These are phyloP conservation scores for Skeletonema marinoi DNA, from an alignment of 108 stramenopile genomes.

Conservation along the genomic window DNA sequence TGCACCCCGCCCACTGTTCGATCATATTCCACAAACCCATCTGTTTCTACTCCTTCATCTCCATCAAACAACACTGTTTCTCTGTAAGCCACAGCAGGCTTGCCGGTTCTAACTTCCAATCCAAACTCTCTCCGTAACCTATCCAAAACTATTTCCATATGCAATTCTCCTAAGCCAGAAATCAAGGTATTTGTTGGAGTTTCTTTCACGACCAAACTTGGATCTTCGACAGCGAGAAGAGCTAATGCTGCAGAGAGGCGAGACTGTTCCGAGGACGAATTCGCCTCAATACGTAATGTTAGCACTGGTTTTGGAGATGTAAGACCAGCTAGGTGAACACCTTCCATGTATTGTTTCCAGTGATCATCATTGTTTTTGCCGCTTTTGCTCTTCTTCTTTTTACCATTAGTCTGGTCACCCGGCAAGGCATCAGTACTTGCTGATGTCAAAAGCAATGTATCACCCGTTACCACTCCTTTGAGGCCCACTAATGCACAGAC, in stretches of 20 bases:
- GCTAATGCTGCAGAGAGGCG: constrained; percentile 66
- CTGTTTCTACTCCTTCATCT: constrained; percentile 61
- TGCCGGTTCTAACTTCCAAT: constrained; percentile 69
- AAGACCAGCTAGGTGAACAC: constrained; percentile 71
- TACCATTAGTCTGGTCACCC: constrained; percentile 6
- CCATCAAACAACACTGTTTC: constrained; percentile 62
- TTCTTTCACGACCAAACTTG: constrained; percentile 83
- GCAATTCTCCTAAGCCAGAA: constrained; percentile 87
- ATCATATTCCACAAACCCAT: constrained; percentile 75
- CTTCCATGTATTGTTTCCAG: constrained; percentile 52
- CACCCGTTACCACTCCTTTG: constrained; percentile 83
- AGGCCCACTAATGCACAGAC: constrained; percentile 90
- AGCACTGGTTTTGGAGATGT: constrained; percentile 87
- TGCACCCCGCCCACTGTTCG: constrained; percentile 77
- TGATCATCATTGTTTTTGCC: constrained; percentile 29
- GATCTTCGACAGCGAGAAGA: constrained; percentile 83
- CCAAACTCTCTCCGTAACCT: constrained; percentile 77
- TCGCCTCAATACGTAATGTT: constrained; percentile 83
- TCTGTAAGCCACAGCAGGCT: constrained; percentile 82
- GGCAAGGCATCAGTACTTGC: constrained; percentile 12
- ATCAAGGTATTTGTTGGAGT: constrained; percentile 75
- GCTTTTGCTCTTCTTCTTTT: constrained; percentile 37
- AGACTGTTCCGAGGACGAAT: constrained; percentile 63
- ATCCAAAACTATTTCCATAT: constrained; percentile 87
- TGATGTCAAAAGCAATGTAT: constrained; percentile 72